Evolutionary conservation across 1,284 basidiomycete genomes (phyloP), one percentile per base, ranked within the genome.

Genomic region (Naganishia cerealis): DNA sequence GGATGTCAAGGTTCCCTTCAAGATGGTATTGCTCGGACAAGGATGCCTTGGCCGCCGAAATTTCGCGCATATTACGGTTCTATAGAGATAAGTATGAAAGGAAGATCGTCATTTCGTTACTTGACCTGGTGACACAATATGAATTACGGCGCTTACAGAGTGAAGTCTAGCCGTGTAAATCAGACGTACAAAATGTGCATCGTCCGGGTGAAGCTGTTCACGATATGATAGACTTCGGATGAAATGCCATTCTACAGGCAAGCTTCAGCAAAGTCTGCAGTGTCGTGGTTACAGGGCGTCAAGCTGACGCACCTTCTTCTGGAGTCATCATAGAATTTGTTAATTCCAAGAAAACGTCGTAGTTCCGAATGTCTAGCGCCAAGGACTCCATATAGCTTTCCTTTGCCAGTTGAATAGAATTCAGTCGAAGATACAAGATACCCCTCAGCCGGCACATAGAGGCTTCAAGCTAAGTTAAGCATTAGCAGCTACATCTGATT

Each of bases 371-470:
- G 75, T 99, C 96, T 15, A 98, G 83, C 0, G 89, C 86, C 16
- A 99, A 84, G 0, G 96, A 94, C 73, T 97, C 93, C 87, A 98
- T 90, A 77, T 98, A 97, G 71, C 89, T 90, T 67, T 92, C 85
- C 75, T 95, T 95, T 0, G 96, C 96, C 71, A 90, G 86, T 54
- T 91, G 89, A 15, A 89, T 87, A 8, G 93, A 89, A 72, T 94
- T 94, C 13, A 97, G 83, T 73, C 97, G 94, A 36, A 97, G 86
- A 86, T 98, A 94, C 18, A 99, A 85, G 48, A 96, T 82, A 2
- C 94, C 96, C 46, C 96, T 88, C 16, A 99, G 83, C 77, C 94
- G 89, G 76, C 94, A 96, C 86, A 98, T 93, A 0, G 93, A 94
- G 3, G 94, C 91, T 81, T 95, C 91, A 53, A 97, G 90, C 90